A percentile compares a stretch with the other conserved stretches of the same genome.
Conservation (phyloP, 2,329 filamentous ascomycete genomes). For the Septoria linicola region DNA sequence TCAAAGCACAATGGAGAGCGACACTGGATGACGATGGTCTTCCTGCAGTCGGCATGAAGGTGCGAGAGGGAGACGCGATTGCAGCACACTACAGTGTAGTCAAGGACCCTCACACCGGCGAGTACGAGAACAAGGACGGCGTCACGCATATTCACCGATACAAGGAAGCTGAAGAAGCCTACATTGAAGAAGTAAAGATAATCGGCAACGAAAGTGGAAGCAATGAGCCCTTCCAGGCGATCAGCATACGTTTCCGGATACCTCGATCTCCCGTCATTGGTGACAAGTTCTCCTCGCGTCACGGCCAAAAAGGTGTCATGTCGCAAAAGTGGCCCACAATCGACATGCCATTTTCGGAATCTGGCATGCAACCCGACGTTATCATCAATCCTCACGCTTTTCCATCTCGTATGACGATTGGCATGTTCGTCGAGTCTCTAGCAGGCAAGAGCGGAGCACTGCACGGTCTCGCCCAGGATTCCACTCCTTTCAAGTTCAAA, state of each 20-base stretch:
- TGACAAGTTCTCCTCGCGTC: slow-evolving; percentile 98
- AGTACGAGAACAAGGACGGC: slow-evolving; percentile 81
- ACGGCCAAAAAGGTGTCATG: slow-evolving; percentile 96
- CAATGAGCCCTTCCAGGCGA: slow-evolving; percentile 60
- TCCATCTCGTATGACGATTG: slow-evolving; percentile 98
- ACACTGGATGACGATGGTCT: slow-evolving; percentile 85
- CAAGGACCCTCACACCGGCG: slow-evolving; percentile 67
- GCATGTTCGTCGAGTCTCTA: slow-evolving; percentile 97
- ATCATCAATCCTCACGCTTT: slow-evolving; percentile 99
- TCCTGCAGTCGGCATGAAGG: slow-evolving; percentile 72
- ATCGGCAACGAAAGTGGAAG: slow-evolving; percentile 84
- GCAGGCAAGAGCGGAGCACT: slow-evolving; percentile 92
- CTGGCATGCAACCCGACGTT: slow-evolving; percentile 91
- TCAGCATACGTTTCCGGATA: slow-evolving; percentile 90
- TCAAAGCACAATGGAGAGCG: slow-evolving; percentile 68
- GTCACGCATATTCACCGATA: slow-evolving; percentile 88
- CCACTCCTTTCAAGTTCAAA: slow-evolving; percentile 84
- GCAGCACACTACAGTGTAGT: slow-evolving; percentile 88
- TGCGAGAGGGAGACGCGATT: slow-evolving; percentile 79
- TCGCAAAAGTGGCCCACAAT: slow-evolving; percentile 93
- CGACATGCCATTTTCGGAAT: slow-evolving; percentile 96
- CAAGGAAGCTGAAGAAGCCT: slow-evolving; percentile 85
- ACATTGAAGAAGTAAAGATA: slow-evolving; percentile 87
- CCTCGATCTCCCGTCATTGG: slow-evolving; percentile 90
- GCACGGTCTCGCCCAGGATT: slow-evolving; percentile 94